Percentiles rank a stretch among this genome's conserved stretches.
Evolutionary conservation across 495 filamentous ascomycete species (phyloP).

Genomic region (Xylaria curta): DNA sequence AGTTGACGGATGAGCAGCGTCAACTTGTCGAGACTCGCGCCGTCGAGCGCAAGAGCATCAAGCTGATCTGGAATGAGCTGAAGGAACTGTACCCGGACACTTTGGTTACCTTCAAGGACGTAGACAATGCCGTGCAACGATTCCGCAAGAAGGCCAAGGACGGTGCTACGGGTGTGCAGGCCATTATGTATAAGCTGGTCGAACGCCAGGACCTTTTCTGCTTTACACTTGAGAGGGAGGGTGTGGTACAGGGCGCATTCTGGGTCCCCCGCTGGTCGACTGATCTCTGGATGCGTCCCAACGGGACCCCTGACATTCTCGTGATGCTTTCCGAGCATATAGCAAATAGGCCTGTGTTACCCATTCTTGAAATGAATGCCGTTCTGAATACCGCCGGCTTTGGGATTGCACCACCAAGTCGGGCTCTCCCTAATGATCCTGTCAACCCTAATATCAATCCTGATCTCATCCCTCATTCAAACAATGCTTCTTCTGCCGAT

Average conservation of each 20-base stretch:
- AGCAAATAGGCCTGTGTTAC: constrained; percentile 37
- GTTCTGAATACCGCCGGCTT: constrained; percentile 28
- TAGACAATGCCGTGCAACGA: constrained; percentile 39
- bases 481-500: not conserved
- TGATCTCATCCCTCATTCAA: not conserved
- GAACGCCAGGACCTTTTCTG: constrained; percentile 40
- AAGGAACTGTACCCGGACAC: constrained; percentile 33
- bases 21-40: constrained; percentile 37
- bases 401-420: constrained; percentile 3
- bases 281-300: constrained; percentile 37
- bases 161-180: constrained; percentile 41
- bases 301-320: constrained; percentile 37
- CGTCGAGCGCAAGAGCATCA: constrained; percentile 39
- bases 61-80: constrained; percentile 37
- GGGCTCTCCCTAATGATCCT: constrained; percentile 16
- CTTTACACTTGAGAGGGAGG: constrained; percentile 37
- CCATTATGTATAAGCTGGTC: constrained; percentile 38
- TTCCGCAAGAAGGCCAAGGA: constrained; percentile 41
- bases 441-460: constrained; percentile 6
- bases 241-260: constrained; percentile 37
- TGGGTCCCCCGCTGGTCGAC: constrained; percentile 42
- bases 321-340: constrained; percentile 41
- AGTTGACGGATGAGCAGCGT: constrained; percentile 38
- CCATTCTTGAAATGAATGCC: constrained; percentile 41
- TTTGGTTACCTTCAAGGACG: constrained; percentile 37